Evolutionary conservation across 805 yeast genomes (phyloP).

Genomic region (Ogataea trehalophila): DNA sequence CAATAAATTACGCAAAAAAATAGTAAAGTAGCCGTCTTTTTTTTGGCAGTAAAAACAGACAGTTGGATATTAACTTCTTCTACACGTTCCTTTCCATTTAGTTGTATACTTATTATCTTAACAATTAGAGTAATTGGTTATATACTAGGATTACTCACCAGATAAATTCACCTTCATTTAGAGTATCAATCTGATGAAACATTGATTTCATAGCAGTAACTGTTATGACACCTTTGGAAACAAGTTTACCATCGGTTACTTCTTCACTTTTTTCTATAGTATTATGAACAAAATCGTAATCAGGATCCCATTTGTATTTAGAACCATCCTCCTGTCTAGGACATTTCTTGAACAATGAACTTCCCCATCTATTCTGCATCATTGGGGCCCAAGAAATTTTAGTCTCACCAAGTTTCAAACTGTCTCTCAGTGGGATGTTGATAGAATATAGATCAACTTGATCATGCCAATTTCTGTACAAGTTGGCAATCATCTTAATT

Average conservation of each 20-base stretch:
- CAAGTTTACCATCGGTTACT: slow-evolving; percentile 79
- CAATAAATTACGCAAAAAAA: too few species aligned
- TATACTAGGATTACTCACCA: neutral
- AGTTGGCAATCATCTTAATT: slow-evolving; percentile 51
- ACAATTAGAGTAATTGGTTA: too few species aligned
- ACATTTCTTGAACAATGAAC: slow-evolving; percentile 5
- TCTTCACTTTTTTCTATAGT: slow-evolving; percentile 34
- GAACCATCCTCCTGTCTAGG: slow-evolving; percentile 21
- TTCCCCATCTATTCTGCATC: slow-evolving; percentile 67
- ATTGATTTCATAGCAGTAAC: slow-evolving; percentile 41
- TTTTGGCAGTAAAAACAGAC: too few species aligned
- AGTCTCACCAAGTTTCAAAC: slow-evolving; percentile 43
- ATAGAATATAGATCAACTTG: slow-evolving; percentile 65
- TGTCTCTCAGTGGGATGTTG: slow-evolving; percentile 63
- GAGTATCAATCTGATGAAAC: slow-evolving; percentile 1
- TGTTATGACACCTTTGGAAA: slow-evolving; percentile 92
- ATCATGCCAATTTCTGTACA: slow-evolving; percentile 49
- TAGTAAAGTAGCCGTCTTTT: too few species aligned
- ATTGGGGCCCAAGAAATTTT: slow-evolving; percentile 65
- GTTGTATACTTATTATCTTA: too few species aligned
- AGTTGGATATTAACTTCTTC: too few species aligned
- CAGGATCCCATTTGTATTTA: slow-evolving; percentile 67
- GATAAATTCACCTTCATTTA: slow-evolving; percentile 20
- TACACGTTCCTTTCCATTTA: too few species aligned
- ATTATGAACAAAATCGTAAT: slow-evolving; percentile 54